Evolutionary conservation across 257 asterid species (phyloP), one percentile per base, ranked within the genome.

Genomic region (Henckelia pumila): DNA sequence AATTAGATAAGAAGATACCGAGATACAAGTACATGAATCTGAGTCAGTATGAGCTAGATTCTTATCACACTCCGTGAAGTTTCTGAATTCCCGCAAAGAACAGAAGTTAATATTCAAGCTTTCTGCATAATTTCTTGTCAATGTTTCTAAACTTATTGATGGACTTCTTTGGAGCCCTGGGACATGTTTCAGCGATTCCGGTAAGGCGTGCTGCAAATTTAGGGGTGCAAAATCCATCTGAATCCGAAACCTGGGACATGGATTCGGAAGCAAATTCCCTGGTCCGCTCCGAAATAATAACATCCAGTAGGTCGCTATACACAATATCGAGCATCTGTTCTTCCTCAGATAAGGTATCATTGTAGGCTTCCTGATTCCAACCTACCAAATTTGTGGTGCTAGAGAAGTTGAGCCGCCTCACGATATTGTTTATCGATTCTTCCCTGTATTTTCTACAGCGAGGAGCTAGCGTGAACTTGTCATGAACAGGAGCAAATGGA

Each of bases 401-500:
- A 0, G 67, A 52, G 72, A 83, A 84, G 61, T 67, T 50, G 33
- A 85, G 82, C 25, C 73, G 75, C 19, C 84, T 78, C 24, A 68
- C 84, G 57, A 81, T 84, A 76, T 57, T 53, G 59, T 66, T 13
- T 59, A 66, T 53, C 1, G 78, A 71, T 33, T 77, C 84, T 40
- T 75, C 66, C n/a, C 8, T 19, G 26, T 62, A 67, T 62, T 82
- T 82, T 65, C 30, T 57, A 26, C 66, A 63, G 25, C 61, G 74
- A 61, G 92, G 88, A 66, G 89, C 88, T 32, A 74, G 82, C 76
- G 78, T 37, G 29, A 82, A 71, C 50, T 59, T 73, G 33, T 74
- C 79, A n/a, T 80, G 75, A 9, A 75, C 85, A 5, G 87, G 87
- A 60, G 88, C 85, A 77, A 88, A 85, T 7, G 87, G 81, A 70